These are phyloP conservation scores for Gymnopilus dilepis DNA, from an alignment of 768 basidiomycete species.

Conservation along the genomic window DNA sequence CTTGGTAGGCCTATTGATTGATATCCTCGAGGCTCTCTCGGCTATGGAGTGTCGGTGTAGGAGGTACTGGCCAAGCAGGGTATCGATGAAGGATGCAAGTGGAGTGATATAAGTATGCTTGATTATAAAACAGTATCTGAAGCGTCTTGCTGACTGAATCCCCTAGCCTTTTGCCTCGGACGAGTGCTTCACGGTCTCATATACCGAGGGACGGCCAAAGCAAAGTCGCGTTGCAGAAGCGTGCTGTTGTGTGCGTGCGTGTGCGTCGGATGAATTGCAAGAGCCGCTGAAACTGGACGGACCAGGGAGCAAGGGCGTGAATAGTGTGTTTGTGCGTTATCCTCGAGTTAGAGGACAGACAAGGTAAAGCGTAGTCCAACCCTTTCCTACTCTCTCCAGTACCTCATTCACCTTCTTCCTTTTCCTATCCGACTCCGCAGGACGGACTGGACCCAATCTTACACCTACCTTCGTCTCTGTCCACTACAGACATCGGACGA, in stretches of 20 bases:
- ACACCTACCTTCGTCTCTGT: not conserved
- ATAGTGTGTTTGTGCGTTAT: not conserved
- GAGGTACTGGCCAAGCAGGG: not conserved
- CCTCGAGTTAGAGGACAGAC: not conserved
- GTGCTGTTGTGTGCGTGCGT: conserved; percentile 1
- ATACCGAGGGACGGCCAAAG: not conserved
- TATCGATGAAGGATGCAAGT: conserved; percentile 3
- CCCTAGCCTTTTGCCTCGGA: not conserved
- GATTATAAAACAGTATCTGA: not conserved
- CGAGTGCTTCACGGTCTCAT: not conserved
- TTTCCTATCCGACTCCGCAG: conserved; percentile 5
- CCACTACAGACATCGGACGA: not conserved
- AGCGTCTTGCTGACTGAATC: not conserved
- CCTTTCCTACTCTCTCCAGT: not conserved
- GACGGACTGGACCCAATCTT: conserved; percentile 1
- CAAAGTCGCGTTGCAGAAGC: not conserved
- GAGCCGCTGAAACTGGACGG: conserved; percentile 3
- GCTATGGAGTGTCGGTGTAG: no score
- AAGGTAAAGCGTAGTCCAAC: conserved; percentile 8
- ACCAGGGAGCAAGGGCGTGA: not conserved
- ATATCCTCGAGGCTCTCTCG: conserved; percentile 11
- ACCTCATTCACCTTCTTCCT: not conserved
- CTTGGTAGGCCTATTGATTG: not conserved
- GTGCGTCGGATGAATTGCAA: not conserved
- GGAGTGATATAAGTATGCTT: not conserved